Percentiles rank a stretch among this genome's conserved stretches.
phyloP scores from a whole-genome alignment of 345 rosid species.

The Aethionema arabicum region DNA sequence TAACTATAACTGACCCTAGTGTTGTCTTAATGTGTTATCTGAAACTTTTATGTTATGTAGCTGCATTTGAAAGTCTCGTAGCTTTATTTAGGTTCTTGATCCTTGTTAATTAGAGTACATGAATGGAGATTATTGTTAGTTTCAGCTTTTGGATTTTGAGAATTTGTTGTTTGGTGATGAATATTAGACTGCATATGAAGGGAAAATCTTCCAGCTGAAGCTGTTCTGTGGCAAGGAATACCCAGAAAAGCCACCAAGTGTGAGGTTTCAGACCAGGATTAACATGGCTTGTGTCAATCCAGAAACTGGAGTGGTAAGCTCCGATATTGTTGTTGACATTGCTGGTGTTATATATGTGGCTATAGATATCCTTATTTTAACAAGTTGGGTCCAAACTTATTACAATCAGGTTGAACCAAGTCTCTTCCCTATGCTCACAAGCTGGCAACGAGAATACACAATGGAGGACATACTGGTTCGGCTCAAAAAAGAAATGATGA shows the following conservation, averaged over 20 bases:
- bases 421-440: constrained; percentile 68
- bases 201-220: constrained; percentile 93
- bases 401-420: constrained; percentile 61
- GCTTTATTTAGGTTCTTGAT: not conserved
- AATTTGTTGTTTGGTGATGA: constrained; percentile 9
- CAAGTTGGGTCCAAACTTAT: not conserved
- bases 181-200: constrained; percentile 83
- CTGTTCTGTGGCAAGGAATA: constrained; percentile 93
- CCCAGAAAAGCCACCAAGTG: constrained; percentile 90
- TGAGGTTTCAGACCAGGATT: constrained; percentile 85
- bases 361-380: not conserved
- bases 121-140: not conserved
- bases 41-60: constrained; percentile 1
- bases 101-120: not conserved
- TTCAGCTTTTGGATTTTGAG: not conserved
- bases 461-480: constrained; percentile 72
- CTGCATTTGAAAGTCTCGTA: not conserved
- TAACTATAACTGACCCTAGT: not conserved
- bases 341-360: not conserved
- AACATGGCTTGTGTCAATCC: constrained; percentile 94
- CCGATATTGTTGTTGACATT: not conserved
- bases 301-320: constrained; percentile 85
- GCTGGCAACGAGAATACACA: constrained; percentile 71
- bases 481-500: constrained; percentile 79
- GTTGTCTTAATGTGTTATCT: not conserved